Conservation (phyloP, 1,284 basidiomycete species). For the Erythrobasidium hasegawianum region DNA sequence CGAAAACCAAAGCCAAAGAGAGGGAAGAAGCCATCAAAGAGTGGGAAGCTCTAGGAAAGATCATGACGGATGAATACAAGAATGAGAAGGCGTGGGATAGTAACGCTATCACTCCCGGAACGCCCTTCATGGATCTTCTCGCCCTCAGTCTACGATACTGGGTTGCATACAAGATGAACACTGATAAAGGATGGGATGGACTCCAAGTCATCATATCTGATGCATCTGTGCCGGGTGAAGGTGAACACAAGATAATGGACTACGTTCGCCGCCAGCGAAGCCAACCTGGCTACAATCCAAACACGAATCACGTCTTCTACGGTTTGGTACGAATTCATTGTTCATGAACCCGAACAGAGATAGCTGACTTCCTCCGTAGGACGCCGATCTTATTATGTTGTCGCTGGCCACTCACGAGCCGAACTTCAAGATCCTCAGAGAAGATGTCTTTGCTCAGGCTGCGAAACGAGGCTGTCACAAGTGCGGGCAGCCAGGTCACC, state of each 20-base stretch:
- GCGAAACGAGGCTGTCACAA: conserved; percentile 70
- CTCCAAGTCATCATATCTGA: conserved; percentile 96
- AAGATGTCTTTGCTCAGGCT: conserved; percentile 88
- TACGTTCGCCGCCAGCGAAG: conserved; percentile 86
- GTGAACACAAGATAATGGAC: conserved; percentile 99
- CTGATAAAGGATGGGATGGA: conserved; percentile 94
- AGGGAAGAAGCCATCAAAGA: conserved; percentile 72
- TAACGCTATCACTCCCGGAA: conserved; percentile 93
- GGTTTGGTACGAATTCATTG: conserved; percentile 65
- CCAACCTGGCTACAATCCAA: conserved; percentile 85
- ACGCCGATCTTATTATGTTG: conserved; percentile 99
- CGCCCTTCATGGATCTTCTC: conserved; percentile 95
- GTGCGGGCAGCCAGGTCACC: conserved; percentile 91
- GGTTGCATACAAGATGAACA: conserved; percentile 92
- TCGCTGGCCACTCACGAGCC: conserved; percentile 97
- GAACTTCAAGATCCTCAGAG: conserved; percentile 91
- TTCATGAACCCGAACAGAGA: too few species aligned
- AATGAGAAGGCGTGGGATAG: conserved; percentile 91
- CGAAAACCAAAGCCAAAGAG: conserved; percentile 86
- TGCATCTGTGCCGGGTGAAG: conserved; percentile 94
- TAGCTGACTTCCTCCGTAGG: conserved; percentile 60
- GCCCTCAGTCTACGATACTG: conserved; percentile 88
- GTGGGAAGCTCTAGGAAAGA: conserved; percentile 92
- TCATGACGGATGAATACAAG: conserved; percentile 76
- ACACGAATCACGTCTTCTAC: conserved; percentile 95